Base-by-base conservation (phyloP, 176 grass and related monocot genomes). In the Lolium rigidum region DNA sequence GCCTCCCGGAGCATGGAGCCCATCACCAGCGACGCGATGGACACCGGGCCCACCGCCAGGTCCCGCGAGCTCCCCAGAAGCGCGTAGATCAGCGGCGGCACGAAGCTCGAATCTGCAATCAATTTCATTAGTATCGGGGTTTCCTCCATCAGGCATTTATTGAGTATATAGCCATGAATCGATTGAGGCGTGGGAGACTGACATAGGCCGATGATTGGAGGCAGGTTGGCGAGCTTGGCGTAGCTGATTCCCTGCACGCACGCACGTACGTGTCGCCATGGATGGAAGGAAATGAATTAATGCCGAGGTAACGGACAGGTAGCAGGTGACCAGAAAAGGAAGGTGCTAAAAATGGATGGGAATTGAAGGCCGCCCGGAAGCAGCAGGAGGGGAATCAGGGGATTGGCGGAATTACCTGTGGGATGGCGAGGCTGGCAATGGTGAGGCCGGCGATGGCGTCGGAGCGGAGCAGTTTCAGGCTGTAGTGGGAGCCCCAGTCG, bases 351-450 rank as follows among this genome's bases (percentile, higher is more conserved):
- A 77, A 44, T 81, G 56, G 82, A 7, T 20, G 35, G 35, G 58
- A 70, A 85, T 76, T 81, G 51, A 39, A 70, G 73, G 73, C 24
- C 2, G 38, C 24, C 11, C 10, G 38, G 5, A 15, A 22, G 6
- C n/a, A 74, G 71, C 6, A 21, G 25, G 31, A 35, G 31, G 31
- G 3, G 31, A 35, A 35, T 35, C 31, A 28, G 15, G 14, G 0
- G 49, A 74, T 28, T 48, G 71, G 6, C 0, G 5, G 38, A 47
- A 47, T 9, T 85, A 91, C 95, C 92, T 99, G 97, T 0, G 94
- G 97, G 35, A 99, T 99, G 61, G 97, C 94, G 88, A 99, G 95
- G 88, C 97, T 99, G 44, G 97, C 97, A 90, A 99, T 99, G 92
- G 97, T 96, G 85, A 99, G 90, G 65, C 97, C 97, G 68, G 97